Evolutionary conservation across 192 early-diverging fungal genomes (phyloP).

Genomic region (Backusella mclennaniae): DNA sequence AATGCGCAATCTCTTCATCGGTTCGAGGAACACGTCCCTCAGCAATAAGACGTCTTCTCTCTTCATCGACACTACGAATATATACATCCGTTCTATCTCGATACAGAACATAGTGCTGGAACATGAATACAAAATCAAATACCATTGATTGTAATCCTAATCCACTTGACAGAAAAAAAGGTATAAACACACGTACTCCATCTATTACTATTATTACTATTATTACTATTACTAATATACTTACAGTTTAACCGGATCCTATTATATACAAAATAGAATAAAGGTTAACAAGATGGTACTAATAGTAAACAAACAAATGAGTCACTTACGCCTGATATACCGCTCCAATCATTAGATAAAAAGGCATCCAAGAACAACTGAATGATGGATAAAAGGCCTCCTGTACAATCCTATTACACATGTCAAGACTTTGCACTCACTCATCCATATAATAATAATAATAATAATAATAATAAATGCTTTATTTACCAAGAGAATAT

Average conservation of each 20-base stretch:
- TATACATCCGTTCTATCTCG: constrained; percentile 38
- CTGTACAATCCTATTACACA: constrained; percentile 66
- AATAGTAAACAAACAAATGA: neutral
- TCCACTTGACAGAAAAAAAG: constrained; percentile 43
- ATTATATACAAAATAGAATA: neutral
- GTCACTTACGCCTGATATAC: constrained; percentile 51
- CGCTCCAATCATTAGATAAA: constrained; percentile 58
- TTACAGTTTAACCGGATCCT: constrained; percentile 64
- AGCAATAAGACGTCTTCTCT: constrained; percentile 29
- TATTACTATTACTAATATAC: neutral
- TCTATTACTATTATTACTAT: neutral
- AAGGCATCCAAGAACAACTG: constrained; percentile 79
- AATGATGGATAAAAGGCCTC: constrained; percentile 71
- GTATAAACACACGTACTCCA: neutral
- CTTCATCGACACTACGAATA: constrained; percentile 33
- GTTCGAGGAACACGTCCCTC: constrained; percentile 21
- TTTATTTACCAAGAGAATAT: constrained; percentile 63
- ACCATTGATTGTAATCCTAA: constrained; percentile 74
- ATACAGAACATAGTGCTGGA: constrained; percentile 83
- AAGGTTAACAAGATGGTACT: neutral
- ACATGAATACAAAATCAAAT: constrained; percentile 83
- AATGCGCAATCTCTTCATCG: neutral
- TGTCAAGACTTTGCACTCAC: neutral
- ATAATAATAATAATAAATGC: neutral
- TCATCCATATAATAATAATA: neutral